Evolutionary conservation across 2,329 filamentous ascomycete species (phyloP).

Genomic region (Zasmidium cellare): DNA sequence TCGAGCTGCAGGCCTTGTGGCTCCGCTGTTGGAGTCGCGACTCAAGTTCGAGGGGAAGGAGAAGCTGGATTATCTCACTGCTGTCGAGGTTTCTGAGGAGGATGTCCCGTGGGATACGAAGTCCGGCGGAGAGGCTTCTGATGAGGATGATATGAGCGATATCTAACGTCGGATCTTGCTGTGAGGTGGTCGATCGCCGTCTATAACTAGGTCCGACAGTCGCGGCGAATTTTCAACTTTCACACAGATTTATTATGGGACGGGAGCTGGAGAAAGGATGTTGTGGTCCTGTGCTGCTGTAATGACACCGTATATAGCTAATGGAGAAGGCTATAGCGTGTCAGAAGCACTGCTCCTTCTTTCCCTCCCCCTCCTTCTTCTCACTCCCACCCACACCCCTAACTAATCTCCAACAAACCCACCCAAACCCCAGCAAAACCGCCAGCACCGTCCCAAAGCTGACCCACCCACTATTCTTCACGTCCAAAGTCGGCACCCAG

Average conservation of each 20-base stretch:
- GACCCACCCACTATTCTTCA: slow-evolving; percentile 37
- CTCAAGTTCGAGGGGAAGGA: slow-evolving; percentile 4
- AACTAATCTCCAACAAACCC: slow-evolving; percentile 44
- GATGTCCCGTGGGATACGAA: slow-evolving; percentile 34
- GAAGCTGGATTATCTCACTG: slow-evolving; percentile 38
- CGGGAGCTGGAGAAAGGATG: neutral
- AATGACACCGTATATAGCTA: slow-evolving; percentile 8
- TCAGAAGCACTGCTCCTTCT: neutral
- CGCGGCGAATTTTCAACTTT: too few relatives aligned
- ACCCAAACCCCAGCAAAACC: slow-evolving; percentile 46
- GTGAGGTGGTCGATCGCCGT: too few relatives aligned
- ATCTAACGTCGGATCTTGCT: neutral
- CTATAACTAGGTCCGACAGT: too few relatives aligned
- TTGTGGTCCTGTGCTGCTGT: neutral
- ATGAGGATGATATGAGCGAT: neutral
- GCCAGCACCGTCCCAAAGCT: slow-evolving; percentile 44
- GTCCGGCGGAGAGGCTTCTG: slow-evolving; percentile 2
- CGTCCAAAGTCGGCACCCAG: slow-evolving; percentile 44
- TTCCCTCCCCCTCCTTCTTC: slow-evolving; percentile 1
- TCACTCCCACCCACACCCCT: neutral
- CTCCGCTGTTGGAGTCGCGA: neutral
- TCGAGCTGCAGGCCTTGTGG: neutral
- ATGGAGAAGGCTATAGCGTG: neutral
- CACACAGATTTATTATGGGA: too few relatives aligned
- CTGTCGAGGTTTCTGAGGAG: slow-evolving; percentile 27